Evolutionary conservation across 139 green algal genomes (phyloP).

Genomic region (Ostreobium quekettii): DNA sequence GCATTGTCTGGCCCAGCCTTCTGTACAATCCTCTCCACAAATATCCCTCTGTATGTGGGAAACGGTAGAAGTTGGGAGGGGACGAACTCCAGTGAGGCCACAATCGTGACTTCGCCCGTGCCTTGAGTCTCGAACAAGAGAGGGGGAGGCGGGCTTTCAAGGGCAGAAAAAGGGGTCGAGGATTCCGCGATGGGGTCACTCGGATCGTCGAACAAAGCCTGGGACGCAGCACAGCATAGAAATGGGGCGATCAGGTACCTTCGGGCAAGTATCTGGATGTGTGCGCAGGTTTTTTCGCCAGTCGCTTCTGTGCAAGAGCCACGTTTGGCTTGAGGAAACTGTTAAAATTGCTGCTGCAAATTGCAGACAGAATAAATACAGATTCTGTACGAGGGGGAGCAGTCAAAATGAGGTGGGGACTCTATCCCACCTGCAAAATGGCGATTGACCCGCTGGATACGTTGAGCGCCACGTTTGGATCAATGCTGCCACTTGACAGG

Average conservation of each 20-base stretch:
- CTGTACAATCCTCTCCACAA: neutral
- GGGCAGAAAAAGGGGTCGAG: neutral
- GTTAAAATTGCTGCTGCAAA: neutral
- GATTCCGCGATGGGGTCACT: neutral
- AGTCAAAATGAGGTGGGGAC: neutral
- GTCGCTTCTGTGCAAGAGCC: neutral
- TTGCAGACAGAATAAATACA: neutral
- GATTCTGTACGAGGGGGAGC: neutral
- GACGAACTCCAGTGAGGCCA: neutral
- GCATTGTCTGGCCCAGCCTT: neutral
- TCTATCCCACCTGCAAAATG: neutral
- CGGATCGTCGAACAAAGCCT: neutral
- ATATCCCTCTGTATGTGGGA: neutral
- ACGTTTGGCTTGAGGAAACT: neutral
- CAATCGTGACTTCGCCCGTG: neutral
- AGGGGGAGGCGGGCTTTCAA: neutral
- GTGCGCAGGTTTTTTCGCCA: neutral
- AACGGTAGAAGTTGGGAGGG: neutral
- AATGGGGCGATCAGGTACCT: neutral
- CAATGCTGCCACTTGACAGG: neutral
- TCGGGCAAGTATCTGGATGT: neutral
- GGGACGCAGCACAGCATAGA: neutral
- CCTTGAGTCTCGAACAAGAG: neutral
- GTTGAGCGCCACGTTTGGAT: neutral
- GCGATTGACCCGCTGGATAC: neutral